These are phyloP conservation scores for Penicillium pancosmium DNA, from an alignment of 495 filamentous ascomycete species.

Conservation along the genomic window DNA sequence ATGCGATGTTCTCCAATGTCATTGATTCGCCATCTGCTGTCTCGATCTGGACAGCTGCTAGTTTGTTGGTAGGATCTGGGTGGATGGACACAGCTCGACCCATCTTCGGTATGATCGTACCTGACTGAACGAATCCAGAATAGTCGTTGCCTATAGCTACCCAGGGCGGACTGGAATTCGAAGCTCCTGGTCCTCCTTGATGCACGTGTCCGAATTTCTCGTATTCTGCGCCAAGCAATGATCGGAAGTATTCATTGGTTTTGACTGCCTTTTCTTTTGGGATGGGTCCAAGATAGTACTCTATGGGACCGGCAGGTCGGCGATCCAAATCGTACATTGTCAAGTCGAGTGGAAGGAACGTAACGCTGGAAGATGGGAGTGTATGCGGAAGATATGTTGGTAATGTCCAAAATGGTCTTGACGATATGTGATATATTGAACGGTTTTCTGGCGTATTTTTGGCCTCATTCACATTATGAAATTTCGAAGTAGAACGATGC, in stretches of 20 bases:
- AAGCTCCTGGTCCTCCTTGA: constrained; percentile 18
- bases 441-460: constrained; percentile 23
- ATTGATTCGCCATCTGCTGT: constrained; percentile 23
- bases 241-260: constrained; percentile 56
- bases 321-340: constrained; percentile 69
- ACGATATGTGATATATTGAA: constrained; percentile 67
- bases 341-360: constrained; percentile 78
- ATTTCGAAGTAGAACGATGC: constrained; percentile 60
- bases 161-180: constrained; percentile 54
- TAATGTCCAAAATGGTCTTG: constrained; percentile 72
- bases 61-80: constrained; percentile 22
- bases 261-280: constrained; percentile 52
- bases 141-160: constrained; percentile 73
- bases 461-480: too few relatives aligned
- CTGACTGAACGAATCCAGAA: constrained; percentile 67
- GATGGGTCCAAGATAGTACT: constrained; percentile 61
- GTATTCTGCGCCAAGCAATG: constrained; percentile 66
- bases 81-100: constrained; percentile 37
- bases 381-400: constrained; percentile 61
- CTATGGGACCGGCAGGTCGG: constrained; percentile 57
- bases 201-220: constrained; percentile 28
- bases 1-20: constrained; percentile 58
- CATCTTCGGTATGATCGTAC: constrained; percentile 51
- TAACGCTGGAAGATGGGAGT: constrained; percentile 36
- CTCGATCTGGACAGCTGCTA: constrained; percentile 38